Base-by-base conservation (phyloP, 73 alveolate genomes). In the Tetrahymena malaccensis region DNA sequence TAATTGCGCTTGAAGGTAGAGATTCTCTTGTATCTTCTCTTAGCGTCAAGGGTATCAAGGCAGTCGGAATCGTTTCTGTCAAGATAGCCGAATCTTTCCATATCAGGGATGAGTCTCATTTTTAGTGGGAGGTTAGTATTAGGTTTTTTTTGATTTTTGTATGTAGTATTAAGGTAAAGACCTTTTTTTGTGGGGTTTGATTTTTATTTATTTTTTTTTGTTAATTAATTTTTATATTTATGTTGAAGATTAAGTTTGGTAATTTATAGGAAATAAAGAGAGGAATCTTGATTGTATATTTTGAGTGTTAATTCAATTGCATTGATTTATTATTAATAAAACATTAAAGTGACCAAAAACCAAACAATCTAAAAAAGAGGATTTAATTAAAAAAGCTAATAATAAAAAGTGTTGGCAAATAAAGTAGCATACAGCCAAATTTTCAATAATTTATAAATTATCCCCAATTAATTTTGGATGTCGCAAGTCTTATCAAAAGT, bases 51-150 rank as follows among this genome's bases (percentile, higher is more conserved):
- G 89, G 22, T 70, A 70, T 70, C 89, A 70, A 70, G 89, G 89
- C 89, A 70, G 89, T 70, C 89, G 8, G 89, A 70, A n/a, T 70
- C 89, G 89, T 70, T 70, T 70, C 89, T 70, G 89, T 70, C 89
- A 70, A 70, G 89, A 70, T 70, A 70, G 40, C 89, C 89, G 40
- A 70, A 70, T 70, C 89, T 70, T 70, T 70, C 89, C 89, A 70
- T 70, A n/a, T 70, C 89, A 70, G 89, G 89, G 89, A 70, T 70
- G 89, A 70, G 89, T 70, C 89, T 70, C 89, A 70, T 70, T 70
- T 70, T 70, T 70, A 70, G 34, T 27, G 89, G 89, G 34, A 70
- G 89, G 89, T 70, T 50, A 70, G 89, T 70, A 70, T 27, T 70
- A 70, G 89, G 37, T 70, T 70, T 70, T 70, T 70, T 70, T 27